Conservation (phyloP, 371 early-diverging fungal genomes). For the Scutellospora calospora region DNA sequence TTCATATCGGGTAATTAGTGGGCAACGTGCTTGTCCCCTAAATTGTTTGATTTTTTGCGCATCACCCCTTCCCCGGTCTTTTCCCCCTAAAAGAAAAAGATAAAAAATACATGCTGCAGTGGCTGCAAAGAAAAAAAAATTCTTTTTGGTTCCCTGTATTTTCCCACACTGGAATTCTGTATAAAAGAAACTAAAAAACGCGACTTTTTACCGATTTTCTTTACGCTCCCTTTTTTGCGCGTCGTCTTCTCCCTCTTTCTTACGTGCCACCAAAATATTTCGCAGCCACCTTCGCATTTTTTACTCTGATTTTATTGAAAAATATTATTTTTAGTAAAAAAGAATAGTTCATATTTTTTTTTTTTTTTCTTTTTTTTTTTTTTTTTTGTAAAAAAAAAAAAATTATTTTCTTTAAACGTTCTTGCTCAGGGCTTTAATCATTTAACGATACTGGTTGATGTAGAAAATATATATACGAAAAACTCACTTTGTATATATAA, state of each 20-base stretch:
- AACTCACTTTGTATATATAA: not conserved
- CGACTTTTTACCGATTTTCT: conserved; percentile 31
- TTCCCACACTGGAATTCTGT: conserved; percentile 33
- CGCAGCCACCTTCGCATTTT: conserved; percentile 30
- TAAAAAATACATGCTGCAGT: not conserved
- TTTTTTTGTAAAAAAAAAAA: not conserved
- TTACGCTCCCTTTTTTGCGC: conserved; percentile 38
- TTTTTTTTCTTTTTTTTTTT: too few species aligned
- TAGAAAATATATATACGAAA: too few species aligned
- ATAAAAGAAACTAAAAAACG: conserved; percentile 34
- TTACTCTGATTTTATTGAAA: conserved; percentile 4
- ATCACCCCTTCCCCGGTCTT: conserved; percentile 10
- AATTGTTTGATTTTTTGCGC: conserved; percentile 12
- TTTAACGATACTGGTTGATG: not conserved
- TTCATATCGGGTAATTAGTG: conserved; percentile 31
- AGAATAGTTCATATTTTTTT: not conserved
- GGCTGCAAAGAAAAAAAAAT: conserved; percentile 19
- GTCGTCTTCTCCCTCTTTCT: conserved; percentile 32
- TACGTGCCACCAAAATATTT: conserved; percentile 19
- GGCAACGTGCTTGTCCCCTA: conserved; percentile 18
- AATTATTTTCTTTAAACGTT: not conserved
- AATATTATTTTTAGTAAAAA: not conserved
- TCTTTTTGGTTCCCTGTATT: conserved; percentile 18
- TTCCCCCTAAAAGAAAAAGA: not conserved
- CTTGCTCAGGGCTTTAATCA: not conserved